Conservation (phyloP, 106 monocot species). For the Iris macrosiphon region DNA sequence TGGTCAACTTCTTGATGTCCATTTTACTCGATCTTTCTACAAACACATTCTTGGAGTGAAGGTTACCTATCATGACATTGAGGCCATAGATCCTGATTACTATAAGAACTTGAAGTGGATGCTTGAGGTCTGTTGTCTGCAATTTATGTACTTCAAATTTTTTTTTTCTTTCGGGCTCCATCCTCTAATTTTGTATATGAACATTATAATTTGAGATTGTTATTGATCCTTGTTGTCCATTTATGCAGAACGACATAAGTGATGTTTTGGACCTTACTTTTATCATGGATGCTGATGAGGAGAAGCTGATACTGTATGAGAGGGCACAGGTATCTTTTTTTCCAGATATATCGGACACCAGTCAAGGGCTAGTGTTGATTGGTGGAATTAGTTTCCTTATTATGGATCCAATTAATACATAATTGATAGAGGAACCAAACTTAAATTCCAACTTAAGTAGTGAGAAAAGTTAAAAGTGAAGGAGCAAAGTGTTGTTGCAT, state of each 20-base stretch:
- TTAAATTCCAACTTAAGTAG: not conserved
- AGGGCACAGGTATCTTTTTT: constrained; percentile 85
- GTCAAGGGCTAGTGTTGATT: not conserved
- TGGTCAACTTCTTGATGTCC: constrained; percentile 93
- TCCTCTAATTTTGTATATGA: not conserved
- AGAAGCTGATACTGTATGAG: constrained; percentile 93
- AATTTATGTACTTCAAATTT: not conserved
- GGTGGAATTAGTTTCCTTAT: not conserved
- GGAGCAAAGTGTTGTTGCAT: not conserved
- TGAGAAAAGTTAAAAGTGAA: not conserved
- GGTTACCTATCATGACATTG: constrained; percentile 98
- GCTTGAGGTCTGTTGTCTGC: constrained; percentile 66
- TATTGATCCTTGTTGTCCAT: not conserved
- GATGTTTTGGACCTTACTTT: constrained; percentile 91
- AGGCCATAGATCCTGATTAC: constrained; percentile 94
- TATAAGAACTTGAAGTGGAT: constrained; percentile 95
- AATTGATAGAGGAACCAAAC: too few relatives aligned
- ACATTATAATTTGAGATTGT: not conserved
- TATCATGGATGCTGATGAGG: constrained; percentile 96
- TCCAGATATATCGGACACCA: not conserved
- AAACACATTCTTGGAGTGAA: constrained; percentile 95
- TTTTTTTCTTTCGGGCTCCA: not conserved
- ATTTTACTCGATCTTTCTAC: constrained; percentile 97
- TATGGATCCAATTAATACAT: too few relatives aligned
- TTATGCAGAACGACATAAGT: constrained; percentile 85